phyloP scores from a whole-genome alignment of 2,329 filamentous ascomycete species.

The Fusarium nisikadoi region DNA sequence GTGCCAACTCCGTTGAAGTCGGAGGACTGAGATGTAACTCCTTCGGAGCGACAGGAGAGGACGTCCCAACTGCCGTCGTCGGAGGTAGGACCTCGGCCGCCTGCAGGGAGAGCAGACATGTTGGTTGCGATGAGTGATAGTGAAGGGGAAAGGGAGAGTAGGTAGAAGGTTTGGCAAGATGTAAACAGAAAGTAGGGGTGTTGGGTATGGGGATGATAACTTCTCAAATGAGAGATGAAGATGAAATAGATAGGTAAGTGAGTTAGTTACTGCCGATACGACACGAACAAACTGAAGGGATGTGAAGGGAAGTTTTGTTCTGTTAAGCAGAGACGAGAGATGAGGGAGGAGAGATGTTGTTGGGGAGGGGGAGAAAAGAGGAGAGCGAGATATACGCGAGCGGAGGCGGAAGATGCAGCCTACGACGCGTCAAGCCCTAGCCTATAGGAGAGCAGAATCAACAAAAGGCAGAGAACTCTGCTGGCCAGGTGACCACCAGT shows the following conservation, averaged over 20 bases:
- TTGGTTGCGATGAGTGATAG: fast-evolving
- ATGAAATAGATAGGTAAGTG: not conserved
- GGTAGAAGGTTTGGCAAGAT: fast-evolving
- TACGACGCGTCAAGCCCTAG: not conserved
- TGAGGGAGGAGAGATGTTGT: not conserved
- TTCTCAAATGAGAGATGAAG: not conserved
- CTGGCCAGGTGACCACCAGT: not conserved
- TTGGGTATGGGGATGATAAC: not conserved
- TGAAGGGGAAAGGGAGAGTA: fast-evolving
- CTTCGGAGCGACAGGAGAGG: not conserved
- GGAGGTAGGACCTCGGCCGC: not conserved
- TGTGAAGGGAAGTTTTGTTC: fast-evolving
- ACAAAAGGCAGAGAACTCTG: not conserved
- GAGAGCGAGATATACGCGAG: not conserved
- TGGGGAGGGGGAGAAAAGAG: not conserved
- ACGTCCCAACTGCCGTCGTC: not conserved
- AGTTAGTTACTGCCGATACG: not conserved
- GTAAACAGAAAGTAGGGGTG: not conserved
- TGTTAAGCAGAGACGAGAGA: not conserved
- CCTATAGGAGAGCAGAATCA: not conserved
- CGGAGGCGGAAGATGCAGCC: not conserved
- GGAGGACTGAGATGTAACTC: fast-evolving
- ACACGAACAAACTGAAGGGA: not conserved
- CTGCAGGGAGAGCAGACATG: not conserved
- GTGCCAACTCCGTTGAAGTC: not conserved